Evolutionary conservation across 139 green algal genomes (phyloP).

Genomic region (Nannochloris sp.): DNA sequence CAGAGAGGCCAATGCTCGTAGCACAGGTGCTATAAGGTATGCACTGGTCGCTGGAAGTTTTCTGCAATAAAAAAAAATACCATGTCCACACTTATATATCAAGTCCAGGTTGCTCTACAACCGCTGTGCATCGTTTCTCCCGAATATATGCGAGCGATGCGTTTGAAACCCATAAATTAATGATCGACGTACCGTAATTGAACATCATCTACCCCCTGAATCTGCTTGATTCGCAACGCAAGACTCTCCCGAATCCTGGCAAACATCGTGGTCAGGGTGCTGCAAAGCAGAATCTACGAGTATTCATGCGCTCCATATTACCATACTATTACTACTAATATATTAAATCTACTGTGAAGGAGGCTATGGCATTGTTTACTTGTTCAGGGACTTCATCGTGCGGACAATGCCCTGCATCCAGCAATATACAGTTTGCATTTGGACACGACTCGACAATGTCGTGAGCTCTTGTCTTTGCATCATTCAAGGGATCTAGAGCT

Average conservation of each 20-base stretch:
- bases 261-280: not conserved
- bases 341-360: slow-evolving; percentile 23
- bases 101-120: no score
- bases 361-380: slow-evolving; percentile 48
- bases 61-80: slow-evolving; percentile 3
- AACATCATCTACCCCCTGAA: slow-evolving; percentile 1
- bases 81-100: no score
- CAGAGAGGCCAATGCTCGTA: slow-evolving; percentile 5
- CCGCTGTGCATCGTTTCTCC: no score
- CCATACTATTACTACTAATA: not conserved
- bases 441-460: slow-evolving; percentile 36
- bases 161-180: not conserved
- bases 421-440: slow-evolving; percentile 23
- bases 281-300: no score
- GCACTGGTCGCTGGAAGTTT: slow-evolving; percentile 8
- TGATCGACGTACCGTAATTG: slow-evolving; percentile 2
- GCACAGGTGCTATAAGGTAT: slow-evolving; percentile 21
- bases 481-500: slow-evolving; percentile 69
- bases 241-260: not conserved
- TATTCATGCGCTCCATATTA: not conserved
- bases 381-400: slow-evolving; percentile 69
- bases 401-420: slow-evolving; percentile 70
- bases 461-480: slow-evolving; percentile 48
- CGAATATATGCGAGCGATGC: no score
- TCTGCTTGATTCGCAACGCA: slow-evolving; percentile 8